phyloP scores from a whole-genome alignment of 345 rosid genomes.

The Melaleuca alternifolia region DNA sequence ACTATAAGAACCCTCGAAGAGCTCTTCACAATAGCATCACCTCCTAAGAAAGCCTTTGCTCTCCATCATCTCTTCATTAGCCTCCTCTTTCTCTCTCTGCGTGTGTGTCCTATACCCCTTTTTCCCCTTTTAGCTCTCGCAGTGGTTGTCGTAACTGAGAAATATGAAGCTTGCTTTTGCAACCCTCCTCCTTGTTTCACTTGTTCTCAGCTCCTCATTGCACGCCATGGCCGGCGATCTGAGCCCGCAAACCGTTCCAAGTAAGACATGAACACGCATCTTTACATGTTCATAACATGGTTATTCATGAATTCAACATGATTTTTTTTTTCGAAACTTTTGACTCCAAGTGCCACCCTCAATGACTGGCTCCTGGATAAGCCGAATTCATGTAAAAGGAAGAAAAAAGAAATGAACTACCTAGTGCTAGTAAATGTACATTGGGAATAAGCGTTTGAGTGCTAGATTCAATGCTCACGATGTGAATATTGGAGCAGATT shows the following conservation, averaged over 20 bases:
- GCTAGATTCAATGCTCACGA: background rate
- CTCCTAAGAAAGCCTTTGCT: background rate
- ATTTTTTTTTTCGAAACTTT: background rate
- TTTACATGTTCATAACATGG: background rate
- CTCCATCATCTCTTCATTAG: background rate
- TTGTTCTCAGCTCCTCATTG: slow-evolving; percentile 1
- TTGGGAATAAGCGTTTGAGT: background rate
- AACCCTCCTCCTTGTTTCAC: background rate
- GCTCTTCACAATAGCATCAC: background rate
- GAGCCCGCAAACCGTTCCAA: background rate
- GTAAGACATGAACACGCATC: background rate
- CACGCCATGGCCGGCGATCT: background rate
- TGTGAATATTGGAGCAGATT: background rate
- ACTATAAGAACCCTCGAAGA: background rate
- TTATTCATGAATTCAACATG: background rate
- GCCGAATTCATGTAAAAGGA: background rate
- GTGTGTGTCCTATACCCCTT: background rate
- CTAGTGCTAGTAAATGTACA: background rate
- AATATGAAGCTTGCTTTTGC: slow-evolving; percentile 7
- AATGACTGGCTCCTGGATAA: background rate
- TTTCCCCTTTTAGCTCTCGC: background rate
- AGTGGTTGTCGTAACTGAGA: background rate
- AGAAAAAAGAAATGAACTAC: background rate
- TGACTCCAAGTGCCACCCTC: background rate
- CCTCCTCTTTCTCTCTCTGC: background rate